Conservation (phyloP, 2,329 filamentous ascomycete species). For the Alternaria gaisen region DNA sequence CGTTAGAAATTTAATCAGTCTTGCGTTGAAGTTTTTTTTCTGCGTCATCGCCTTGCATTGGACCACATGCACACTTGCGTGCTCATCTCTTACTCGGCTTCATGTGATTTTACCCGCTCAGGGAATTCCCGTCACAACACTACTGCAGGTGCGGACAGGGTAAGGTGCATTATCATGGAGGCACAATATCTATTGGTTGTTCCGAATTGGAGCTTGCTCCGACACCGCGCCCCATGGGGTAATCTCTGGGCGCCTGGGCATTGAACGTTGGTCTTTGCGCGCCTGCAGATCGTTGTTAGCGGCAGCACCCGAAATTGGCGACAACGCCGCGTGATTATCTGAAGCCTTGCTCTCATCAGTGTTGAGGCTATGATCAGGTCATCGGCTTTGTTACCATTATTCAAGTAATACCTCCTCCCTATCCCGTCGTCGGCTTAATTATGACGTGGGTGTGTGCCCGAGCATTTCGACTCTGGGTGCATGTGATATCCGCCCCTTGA, state of each 20-base stretch:
- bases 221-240: constrained; percentile 20
- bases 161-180: background rate
- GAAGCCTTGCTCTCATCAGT: background rate
- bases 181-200: constrained; percentile 18
- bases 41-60: background rate
- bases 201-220: constrained; percentile 26
- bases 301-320: constrained; percentile 5
- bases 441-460: background rate
- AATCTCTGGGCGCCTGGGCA: constrained; percentile 11
- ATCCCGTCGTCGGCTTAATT: background rate
- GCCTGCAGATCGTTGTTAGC: constrained; percentile 12
- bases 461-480: background rate
- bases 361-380: background rate
- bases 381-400: background rate
- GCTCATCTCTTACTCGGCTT: constrained; percentile 15
- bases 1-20: background rate
- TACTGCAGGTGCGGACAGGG: constrained; percentile 8
- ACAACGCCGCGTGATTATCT: constrained; percentile 8
- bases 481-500: background rate
- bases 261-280: constrained; percentile 8
- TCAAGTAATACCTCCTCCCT: background rate
- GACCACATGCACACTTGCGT: background rate
- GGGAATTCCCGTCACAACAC: constrained; percentile 5
- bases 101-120: constrained; percentile 17
- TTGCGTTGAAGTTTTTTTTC: background rate